Evolutionary conservation across 1,139 yeast species (phyloP).

Genomic region (Pichia sp.): DNA sequence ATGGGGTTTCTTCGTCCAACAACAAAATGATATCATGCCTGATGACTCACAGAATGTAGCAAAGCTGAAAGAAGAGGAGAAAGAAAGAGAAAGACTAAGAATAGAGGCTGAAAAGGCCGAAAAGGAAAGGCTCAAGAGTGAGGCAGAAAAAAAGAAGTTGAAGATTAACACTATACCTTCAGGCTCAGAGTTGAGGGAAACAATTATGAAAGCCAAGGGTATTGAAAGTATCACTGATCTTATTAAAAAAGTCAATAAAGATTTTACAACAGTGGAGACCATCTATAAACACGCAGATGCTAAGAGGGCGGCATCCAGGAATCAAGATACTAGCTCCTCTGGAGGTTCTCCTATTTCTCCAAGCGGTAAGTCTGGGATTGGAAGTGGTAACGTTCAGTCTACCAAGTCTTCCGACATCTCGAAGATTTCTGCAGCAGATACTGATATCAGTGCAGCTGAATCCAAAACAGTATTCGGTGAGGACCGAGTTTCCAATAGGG

Average conservation of each 20-base stretch:
- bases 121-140: constrained; percentile 12
- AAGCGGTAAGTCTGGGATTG: background rate
- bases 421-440: background rate
- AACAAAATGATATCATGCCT: constrained; percentile 44
- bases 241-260: constrained; percentile 57
- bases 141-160: constrained; percentile 20
- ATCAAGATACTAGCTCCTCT: background rate
- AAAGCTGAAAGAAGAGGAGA: constrained; percentile 10
- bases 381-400: background rate
- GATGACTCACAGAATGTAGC: constrained; percentile 23
- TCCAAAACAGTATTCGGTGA: background rate
- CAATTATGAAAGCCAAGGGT: constrained; percentile 74
- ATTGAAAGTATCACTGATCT: constrained; percentile 66
- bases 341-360: background rate
- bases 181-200: constrained; percentile 72
- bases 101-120: constrained; percentile 16
- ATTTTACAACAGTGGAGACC: constrained; percentile 48
- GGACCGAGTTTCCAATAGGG: constrained; percentile 1
- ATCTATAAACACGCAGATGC: constrained; percentile 40
- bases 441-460: background rate
- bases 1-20: constrained; percentile 73
- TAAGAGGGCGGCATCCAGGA: constrained; percentile 2
- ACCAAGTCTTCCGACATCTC: background rate
- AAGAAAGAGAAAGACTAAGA: constrained; percentile 16
- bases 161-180: constrained; percentile 52